phyloP scores from a whole-genome alignment of 2,329 filamentous ascomycete genomes.

The Arthrobotrys sphaeroides region DNA sequence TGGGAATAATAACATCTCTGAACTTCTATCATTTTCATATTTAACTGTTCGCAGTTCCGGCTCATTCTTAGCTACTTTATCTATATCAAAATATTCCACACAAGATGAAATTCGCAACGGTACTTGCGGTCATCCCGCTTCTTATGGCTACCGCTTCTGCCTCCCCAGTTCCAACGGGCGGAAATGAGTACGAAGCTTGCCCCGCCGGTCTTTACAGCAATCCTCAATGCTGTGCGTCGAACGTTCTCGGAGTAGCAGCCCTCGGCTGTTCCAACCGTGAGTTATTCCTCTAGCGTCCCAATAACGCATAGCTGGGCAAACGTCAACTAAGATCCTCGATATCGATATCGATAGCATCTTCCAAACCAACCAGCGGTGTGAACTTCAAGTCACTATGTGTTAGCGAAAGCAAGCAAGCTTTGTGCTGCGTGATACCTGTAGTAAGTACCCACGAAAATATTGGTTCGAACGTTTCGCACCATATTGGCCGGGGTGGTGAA shows the following conservation, averaged over 20 bases:
- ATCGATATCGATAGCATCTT: background rate
- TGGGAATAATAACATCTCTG: no score
- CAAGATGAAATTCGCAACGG: no score
- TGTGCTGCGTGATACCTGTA: background rate
- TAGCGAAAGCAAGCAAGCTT: background rate
- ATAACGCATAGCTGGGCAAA: background rate
- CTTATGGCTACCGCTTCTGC: no score
- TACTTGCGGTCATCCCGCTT: no score
- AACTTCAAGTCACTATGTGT: background rate
- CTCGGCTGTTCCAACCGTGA: background rate
- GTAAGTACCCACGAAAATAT: background rate
- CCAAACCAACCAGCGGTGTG: background rate
- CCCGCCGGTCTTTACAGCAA: background rate
- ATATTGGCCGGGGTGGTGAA: no score
- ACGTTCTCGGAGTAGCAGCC: background rate
- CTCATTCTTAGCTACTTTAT: no score
- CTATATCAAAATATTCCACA: no score
- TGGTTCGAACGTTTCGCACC: no score
- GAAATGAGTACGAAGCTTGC: background rate
- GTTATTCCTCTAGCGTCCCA: background rate
- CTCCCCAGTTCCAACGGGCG: no score
- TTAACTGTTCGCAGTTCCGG: no score
- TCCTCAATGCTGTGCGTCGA: background rate
- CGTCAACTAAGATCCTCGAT: no score
- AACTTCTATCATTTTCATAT: no score